Evolutionary conservation across 1,139 yeast species (phyloP).

Genomic region (Debaryomyces fabryi): DNA sequence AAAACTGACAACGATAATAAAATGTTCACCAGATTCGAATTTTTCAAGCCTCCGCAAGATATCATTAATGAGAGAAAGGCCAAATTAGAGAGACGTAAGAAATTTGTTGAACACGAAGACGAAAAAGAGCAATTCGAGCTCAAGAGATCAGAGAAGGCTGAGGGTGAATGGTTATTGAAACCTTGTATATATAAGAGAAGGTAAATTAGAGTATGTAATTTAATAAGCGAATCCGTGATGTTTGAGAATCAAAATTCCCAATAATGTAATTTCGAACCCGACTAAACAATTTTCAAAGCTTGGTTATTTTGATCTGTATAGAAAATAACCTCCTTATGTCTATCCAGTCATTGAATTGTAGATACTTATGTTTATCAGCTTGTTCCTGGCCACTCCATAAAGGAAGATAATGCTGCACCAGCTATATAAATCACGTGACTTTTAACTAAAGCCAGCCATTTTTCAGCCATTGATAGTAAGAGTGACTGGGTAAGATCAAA

Average conservation of each 20-base stretch:
- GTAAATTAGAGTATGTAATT: constrained; percentile 28
- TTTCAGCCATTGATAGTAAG: neutral
- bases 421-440: constrained; percentile 12
- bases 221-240: neutral
- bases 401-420: constrained; percentile 1
- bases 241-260: neutral
- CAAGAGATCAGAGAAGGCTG: constrained; percentile 62
- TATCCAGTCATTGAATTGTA: neutral
- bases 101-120: constrained; percentile 71
- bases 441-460: constrained; percentile 15
- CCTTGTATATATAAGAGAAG: constrained; percentile 96
- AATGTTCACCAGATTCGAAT: constrained; percentile 94
- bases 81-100: constrained; percentile 63
- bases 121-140: constrained; percentile 59
- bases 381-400: neutral
- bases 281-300: neutral
- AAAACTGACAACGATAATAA: constrained; percentile 84
- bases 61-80: constrained; percentile 66
- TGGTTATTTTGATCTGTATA: too few relatives aligned
- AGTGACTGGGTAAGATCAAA: neutral
- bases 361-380: neutral
- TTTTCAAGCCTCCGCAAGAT: constrained; percentile 81
- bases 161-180: constrained; percentile 86
- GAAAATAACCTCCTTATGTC: neutral
- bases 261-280: neutral